phyloP scores from a whole-genome alignment of 2,329 filamentous ascomycete species.

The Bipolaris oryzae region DNA sequence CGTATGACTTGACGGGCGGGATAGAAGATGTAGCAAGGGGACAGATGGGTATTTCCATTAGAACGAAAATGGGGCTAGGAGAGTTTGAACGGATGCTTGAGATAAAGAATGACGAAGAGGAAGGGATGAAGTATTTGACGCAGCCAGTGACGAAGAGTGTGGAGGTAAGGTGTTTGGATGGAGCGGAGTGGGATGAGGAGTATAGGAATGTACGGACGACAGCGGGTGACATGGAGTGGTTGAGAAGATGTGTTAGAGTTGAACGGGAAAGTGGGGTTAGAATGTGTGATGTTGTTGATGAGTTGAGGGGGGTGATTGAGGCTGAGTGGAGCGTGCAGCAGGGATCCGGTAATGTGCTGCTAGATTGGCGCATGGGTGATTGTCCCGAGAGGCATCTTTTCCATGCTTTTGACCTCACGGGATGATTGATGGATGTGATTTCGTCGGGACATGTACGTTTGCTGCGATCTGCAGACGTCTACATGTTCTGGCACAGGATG shows the following conservation, averaged over 20 bases:
- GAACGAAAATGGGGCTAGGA: background rate
- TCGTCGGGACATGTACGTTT: background rate
- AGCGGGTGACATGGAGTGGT: background rate
- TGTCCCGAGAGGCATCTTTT: background rate
- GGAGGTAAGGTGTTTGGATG: slow-evolving; percentile 7
- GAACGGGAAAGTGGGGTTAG: slow-evolving; percentile 18
- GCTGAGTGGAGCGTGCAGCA: background rate
- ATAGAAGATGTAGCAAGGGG: slow-evolving; percentile 5
- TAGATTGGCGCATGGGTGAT: slow-evolving; percentile 13
- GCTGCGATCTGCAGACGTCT: background rate
- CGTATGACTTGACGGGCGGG: slow-evolving; percentile 3
- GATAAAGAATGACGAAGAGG: background rate
- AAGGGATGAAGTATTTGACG: background rate
- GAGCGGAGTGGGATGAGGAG: slow-evolving; percentile 7
- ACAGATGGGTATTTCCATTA: slow-evolving; percentile 3
- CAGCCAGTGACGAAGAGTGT: background rate
- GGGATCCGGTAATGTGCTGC: slow-evolving; percentile 4
- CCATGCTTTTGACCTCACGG: background rate
- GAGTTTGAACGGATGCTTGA: background rate
- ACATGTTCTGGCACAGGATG: background rate
- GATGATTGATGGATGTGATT: background rate
- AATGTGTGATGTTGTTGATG: slow-evolving; percentile 18
- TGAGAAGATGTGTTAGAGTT: slow-evolving; percentile 11
- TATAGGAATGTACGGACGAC: slow-evolving; percentile 6
- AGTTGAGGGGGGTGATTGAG: slow-evolving; percentile 14